Evolutionary conservation across 2,329 filamentous ascomycete species (phyloP).

Genomic region (Aureobasidium mangrovei): DNA sequence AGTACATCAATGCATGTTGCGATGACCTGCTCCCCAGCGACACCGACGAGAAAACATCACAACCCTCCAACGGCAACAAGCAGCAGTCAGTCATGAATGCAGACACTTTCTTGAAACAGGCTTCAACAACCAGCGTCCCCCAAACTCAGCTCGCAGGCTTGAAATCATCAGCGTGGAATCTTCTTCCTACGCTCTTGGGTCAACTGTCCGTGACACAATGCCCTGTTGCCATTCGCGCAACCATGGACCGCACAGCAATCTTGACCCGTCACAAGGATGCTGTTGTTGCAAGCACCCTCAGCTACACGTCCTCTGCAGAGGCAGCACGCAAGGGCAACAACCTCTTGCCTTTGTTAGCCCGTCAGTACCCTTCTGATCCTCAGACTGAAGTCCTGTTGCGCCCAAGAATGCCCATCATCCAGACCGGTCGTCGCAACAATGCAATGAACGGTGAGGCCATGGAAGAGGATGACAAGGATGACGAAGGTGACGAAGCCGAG

Average conservation of each 20-base stretch:
- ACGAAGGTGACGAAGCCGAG: neutral
- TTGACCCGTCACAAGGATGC: conserved; percentile 59
- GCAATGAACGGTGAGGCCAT: conserved; percentile 16
- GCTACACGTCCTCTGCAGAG: conserved; percentile 58
- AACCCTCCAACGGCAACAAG: conserved; percentile 33
- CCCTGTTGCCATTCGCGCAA: conserved; percentile 60
- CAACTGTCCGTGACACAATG: conserved; percentile 58
- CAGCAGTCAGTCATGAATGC: conserved; percentile 49
- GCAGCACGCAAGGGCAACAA: conserved; percentile 46
- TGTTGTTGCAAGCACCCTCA: conserved; percentile 74
- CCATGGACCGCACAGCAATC: conserved; percentile 75
- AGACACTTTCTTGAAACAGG: conserved; percentile 56
- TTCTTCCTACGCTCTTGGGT: conserved; percentile 56
- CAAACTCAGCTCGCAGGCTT: conserved; percentile 36
- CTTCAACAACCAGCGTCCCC: conserved; percentile 17
- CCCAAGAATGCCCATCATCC: conserved; percentile 39
- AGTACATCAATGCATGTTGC: conserved; percentile 61
- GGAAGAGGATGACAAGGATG: conserved; percentile 17
- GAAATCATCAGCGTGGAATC: conserved; percentile 45
- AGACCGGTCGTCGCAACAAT: conserved; percentile 15
- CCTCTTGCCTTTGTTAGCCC: conserved; percentile 69
- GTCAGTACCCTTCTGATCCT: conserved; percentile 53
- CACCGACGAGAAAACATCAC: conserved; percentile 23
- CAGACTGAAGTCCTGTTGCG: conserved; percentile 63
- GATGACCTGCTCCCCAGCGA: conserved; percentile 55